Base-by-base conservation (phyloP, 1,139 yeast species). In the Suhomyces yuchorum region DNA sequence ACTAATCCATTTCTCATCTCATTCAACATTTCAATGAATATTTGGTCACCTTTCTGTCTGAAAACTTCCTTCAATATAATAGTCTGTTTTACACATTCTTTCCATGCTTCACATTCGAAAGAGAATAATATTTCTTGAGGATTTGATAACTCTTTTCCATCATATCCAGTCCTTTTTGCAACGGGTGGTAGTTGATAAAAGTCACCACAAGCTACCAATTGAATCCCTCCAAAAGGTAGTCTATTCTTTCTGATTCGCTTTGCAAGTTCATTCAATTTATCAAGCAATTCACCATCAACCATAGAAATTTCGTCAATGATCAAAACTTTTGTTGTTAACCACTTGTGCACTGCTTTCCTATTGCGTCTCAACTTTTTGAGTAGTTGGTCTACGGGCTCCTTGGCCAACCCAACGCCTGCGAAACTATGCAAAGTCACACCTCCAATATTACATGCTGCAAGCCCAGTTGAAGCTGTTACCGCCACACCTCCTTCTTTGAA, bases 141-240 rank as follows among this genome's bases (percentile, higher is more conserved):
- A 23, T 56, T 56, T 8, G 46, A 49, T 12, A 54, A 38, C 28
- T 59, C 62, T 5, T 56, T 56, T 58, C 70, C 70, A 33, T 64
- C 71, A 19, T 56, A 54, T 41, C 61, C 48, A 8, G 57, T 50
- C 19, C 58, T 59, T 53, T 59, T 70, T 49, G 62, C 64, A 2
- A 91, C 96, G 0, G 97, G 97, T 0, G 97, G 97, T 36, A 91
- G 70, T 62, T 91, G 97, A 63, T 84, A 91, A 64, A 91, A 90
- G 65, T 91, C 97, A 3, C 97, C 97, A 66, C 95, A 87, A 30
- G 87, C 78, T 24, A 91, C 79, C 14, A 91, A 59, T 57, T 91
- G 97, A 30, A 91, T 86, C 0, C 97, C 97, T 15, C 97, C 97
- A 72, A 91, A 91, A 0, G 97, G 96, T 34, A 51, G 42, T 8